Evolutionary conservation across 441 rosid species (phyloP).

Genomic region (Populus hybrid): DNA sequence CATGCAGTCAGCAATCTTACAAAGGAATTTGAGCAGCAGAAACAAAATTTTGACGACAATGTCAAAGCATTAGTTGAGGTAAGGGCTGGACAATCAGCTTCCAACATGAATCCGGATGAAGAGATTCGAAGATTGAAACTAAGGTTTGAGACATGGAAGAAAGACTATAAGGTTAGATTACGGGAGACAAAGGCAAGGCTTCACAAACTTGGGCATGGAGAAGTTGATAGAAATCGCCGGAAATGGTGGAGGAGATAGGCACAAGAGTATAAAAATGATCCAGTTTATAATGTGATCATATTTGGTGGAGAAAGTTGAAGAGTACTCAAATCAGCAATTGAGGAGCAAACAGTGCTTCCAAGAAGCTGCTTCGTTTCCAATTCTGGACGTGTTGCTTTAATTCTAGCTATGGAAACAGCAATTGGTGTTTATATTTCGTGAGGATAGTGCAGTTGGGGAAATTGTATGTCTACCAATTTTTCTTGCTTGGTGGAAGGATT

Average conservation of each 20-base stretch:
- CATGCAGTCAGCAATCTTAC: constrained; percentile 51
- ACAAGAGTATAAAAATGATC: constrained; percentile 16
- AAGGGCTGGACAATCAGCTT: constrained; percentile 34
- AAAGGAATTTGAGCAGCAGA: constrained; percentile 75
- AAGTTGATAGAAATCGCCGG: constrained; percentile 52
- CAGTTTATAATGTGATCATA: constrained; percentile 1
- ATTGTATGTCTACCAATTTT: constrained; percentile 24
- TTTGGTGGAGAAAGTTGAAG: neutral
- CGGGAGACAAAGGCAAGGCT: constrained; percentile 67
- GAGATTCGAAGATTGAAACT: constrained; percentile 64
- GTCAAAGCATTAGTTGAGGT: constrained; percentile 52
- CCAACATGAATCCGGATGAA: constrained; percentile 45
- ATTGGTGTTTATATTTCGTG: constrained; percentile 11
- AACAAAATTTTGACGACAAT: constrained; percentile 63
- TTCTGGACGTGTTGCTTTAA: constrained; percentile 1
- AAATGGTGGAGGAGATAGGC: constrained; percentile 89
- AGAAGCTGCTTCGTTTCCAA: constrained; percentile 11
- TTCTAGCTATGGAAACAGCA: constrained; percentile 1
- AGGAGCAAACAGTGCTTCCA: neutral
- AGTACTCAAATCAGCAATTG: neutral
- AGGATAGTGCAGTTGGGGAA: constrained; percentile 19
- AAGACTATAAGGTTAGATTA: constrained; percentile 73
- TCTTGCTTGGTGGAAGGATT: constrained; percentile 23
- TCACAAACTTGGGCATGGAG: constrained; percentile 44
- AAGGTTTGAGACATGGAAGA: constrained; percentile 84